Conservation (phyloP, 148 eudicot genomes). For the Rhododendron ferrugineum region DNA sequence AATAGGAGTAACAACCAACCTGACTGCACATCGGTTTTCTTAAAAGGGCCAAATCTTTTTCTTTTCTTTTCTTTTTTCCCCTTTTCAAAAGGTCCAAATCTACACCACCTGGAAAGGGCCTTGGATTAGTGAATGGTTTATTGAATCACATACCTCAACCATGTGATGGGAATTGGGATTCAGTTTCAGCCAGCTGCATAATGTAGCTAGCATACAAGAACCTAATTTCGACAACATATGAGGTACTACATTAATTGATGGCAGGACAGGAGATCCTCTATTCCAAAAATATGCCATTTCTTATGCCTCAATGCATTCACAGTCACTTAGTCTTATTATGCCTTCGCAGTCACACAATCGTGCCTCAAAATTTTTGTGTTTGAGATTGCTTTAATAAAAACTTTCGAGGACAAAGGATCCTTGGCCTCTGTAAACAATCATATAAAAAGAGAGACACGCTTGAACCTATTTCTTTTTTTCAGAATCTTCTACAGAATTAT, state of each 20-base stretch:
- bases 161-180: neutral
- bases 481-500: neutral
- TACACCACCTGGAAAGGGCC: neutral
- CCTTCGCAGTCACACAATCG: neutral
- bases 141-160: neutral
- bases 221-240: neutral
- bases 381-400: neutral
- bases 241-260: neutral
- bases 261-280: neutral
- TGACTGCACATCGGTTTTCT: neutral
- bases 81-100: neutral
- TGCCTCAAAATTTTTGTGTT: neutral
- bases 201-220: neutral
- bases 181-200: neutral
- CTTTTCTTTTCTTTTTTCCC: neutral
- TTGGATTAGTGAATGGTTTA: neutral
- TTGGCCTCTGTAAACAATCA: neutral
- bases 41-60: neutral
- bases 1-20: neutral
- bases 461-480: neutral
- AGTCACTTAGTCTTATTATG: neutral
- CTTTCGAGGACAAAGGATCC: neutral
- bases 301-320: neutral
- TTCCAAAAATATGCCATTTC: neutral
- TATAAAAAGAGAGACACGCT: neutral